Evolutionary conservation across 441 rosid genomes (phyloP), one percentile per base, ranked within the genome.

Genomic region (Sinapis alba): DNA sequence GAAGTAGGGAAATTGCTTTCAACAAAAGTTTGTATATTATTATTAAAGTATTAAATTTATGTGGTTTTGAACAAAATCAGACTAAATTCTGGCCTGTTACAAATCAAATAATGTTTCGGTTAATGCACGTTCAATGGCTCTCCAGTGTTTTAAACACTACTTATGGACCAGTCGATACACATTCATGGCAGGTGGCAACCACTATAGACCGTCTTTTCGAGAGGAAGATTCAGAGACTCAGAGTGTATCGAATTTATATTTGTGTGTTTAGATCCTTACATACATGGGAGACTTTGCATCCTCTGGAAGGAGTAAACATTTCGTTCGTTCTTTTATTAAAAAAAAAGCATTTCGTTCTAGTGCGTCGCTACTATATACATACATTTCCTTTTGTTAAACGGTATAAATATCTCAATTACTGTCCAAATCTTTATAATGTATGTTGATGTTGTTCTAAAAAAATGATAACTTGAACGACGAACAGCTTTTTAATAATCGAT

Each of bases 71-170:
- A 54, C 7, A 24, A 24, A 24, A 24, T 24, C 27, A 2, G 16
- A 20, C n/a, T 7, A 50, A 34, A 30, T 2, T 32, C 50, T 65
- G 43, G 57, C 71, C 11, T 24, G 13, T 56, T 18, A 18, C 4
- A 18, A 26, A 73, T 63, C 34, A 28, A 64, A 64, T 54, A 13
- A 23, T 51, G 70, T 38, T 73, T 36, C 56, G 45, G 64, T 56
- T 18, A 73, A 64, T 54, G 70, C 70, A 64, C 63, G 36, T 54
- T 63, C 12, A 36, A n/a, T 54, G 70, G 76, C 63, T 36, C 43
- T 36, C 70, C 11, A 53, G 43, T 32, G 43, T 62, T 72, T 11
- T 26, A 8, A 56, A 54, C 64, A 38, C 65, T 18, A 73, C 27
- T 36, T 64, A 38, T 64, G 64, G 27, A 4, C n/a, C n/a, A n/a